These are phyloP conservation scores for Manihot esculenta DNA, from an alignment of 441 rosid genomes.

Conservation along the genomic window DNA sequence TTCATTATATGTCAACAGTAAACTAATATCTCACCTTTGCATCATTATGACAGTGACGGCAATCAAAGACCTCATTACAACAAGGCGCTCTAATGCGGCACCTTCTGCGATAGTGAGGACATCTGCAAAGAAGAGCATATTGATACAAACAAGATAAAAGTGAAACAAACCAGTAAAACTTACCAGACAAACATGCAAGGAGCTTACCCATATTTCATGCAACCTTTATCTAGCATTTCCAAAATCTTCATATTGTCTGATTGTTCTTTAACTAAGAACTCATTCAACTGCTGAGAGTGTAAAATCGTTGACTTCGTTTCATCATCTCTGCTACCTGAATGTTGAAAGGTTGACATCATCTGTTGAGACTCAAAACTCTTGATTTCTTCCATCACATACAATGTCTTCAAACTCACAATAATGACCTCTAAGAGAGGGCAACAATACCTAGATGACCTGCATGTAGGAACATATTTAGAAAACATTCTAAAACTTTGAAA, in stretches of 20 bases:
- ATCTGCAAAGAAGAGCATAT: slow-evolving; percentile 40
- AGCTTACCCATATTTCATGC: slow-evolving; percentile 70
- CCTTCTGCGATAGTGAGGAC: slow-evolving; percentile 70
- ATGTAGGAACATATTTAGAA: slow-evolving; percentile 45
- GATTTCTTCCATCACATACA: slow-evolving; percentile 40
- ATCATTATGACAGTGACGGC: slow-evolving; percentile 92
- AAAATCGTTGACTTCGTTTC: slow-evolving; percentile 18
- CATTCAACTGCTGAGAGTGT: slow-evolving; percentile 19
- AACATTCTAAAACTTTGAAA: slow-evolving; percentile 28
- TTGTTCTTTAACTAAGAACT: slow-evolving; percentile 2
- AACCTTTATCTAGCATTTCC: slow-evolving; percentile 43
- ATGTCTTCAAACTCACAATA: slow-evolving; percentile 25
- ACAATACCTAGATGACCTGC: slow-evolving; percentile 56
- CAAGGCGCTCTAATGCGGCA: slow-evolving; percentile 88
- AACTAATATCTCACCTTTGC: slow-evolving; percentile 44
- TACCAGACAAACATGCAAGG: slow-evolving; percentile 2
- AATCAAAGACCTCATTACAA: slow-evolving; percentile 76
- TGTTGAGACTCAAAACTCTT: slow-evolving; percentile 28
- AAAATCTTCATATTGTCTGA: slow-evolving; percentile 10
- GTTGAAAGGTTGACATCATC: slow-evolving; percentile 23
- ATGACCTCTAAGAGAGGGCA: slow-evolving; percentile 27
- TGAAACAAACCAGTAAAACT: slow-evolving; percentile 6
- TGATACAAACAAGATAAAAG: slow-evolving; percentile 3
- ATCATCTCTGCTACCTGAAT: slow-evolving; percentile 12
- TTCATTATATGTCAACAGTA: not conserved